A percentile compares a stretch with the other conserved stretches of the same genome.
Conservation (phyloP, 106 monocot species). For the Alisma plantagoaquatica region DNA sequence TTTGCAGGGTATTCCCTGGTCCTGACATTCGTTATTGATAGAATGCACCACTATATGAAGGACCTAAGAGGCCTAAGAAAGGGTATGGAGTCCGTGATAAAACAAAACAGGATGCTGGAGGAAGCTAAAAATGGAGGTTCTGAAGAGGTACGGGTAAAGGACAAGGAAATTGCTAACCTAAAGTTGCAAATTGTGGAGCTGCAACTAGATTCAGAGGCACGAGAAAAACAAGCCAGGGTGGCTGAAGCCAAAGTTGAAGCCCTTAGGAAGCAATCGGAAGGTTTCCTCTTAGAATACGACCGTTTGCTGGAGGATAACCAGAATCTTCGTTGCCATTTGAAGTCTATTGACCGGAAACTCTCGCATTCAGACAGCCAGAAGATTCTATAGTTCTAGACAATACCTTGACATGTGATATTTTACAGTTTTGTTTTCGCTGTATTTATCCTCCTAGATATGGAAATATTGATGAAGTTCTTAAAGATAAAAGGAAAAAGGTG, state of each 20-base stretch:
- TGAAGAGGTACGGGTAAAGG: slow-evolving; percentile 16
- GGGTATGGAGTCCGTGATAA: slow-evolving; percentile 6
- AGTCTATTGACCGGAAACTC: slow-evolving; percentile 3
- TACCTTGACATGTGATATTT: background rate
- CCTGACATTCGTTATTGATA: slow-evolving; percentile 13
- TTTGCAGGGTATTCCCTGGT: slow-evolving; percentile 17
- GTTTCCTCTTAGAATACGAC: slow-evolving; percentile 63
- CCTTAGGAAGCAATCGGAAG: slow-evolving; percentile 71
- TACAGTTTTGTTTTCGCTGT: too few relatives aligned
- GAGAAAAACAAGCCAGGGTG: background rate
- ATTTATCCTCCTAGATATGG: too few relatives aligned
- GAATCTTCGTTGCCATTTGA: slow-evolving; percentile 4
- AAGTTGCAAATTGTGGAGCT: slow-evolving; percentile 8
- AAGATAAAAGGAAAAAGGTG: too few relatives aligned
- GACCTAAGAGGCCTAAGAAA: slow-evolving; percentile 15
- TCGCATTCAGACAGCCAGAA: slow-evolving; percentile 9
- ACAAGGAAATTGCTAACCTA: slow-evolving; percentile 1
- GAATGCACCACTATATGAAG: slow-evolving; percentile 17
- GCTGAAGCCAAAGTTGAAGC: slow-evolving; percentile 5
- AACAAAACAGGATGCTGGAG: slow-evolving; percentile 9
- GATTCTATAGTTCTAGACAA: background rate
- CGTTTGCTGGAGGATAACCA: slow-evolving; percentile 31
- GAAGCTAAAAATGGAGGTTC: slow-evolving; percentile 25
- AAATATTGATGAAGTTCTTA: too few relatives aligned
- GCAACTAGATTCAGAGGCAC: slow-evolving; percentile 5